Base-by-base conservation (phyloP, 192 early-diverging fungal species). In the Entomortierella parvispora region DNA sequence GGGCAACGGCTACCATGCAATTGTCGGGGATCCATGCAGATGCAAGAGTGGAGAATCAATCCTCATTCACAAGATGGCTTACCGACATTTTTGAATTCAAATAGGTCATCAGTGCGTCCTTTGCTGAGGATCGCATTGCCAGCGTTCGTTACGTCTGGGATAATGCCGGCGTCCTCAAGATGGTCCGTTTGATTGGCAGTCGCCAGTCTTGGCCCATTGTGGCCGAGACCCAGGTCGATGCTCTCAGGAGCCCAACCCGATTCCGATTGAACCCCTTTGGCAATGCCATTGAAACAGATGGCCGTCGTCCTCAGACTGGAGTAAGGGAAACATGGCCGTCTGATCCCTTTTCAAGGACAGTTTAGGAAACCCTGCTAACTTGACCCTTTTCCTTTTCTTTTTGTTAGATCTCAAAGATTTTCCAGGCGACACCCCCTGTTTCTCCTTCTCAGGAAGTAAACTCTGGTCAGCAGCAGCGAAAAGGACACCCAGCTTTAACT, bases 141-240 rank as follows among this genome's bases (percentile, higher is more conserved):
- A 77, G 74, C 23, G 66, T 77, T 32, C 74, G 74, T 9, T 68
- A 77, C 34, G 3, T 68, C 15, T 77, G 74, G 74, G 74, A 77
- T 25, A 77, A 77, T 64, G 74, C 74, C 49, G 64, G 74, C 32
- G 66, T 77, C 5, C 74, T 77, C 46, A 77, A 77, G 49, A 77
- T 77, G 74, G 74, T 77, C 55, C 67, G 61, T 29, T 43, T 77
- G 49, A 77, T 77, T 29, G 74, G 65, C 14, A 67, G 64, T 4
- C 64, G 71, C 23, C 71, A 76, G 34, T 63, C 76, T 8, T 82
- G 81, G 81, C 81, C 81, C 42, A 75, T 82, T 23, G 67, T 79
- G 7, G 53, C 62, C 8, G 81, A 80, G 56, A 53, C 71, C 31
- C 81, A 82, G 56, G n/a, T 76, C 8, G 81, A 82, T 33, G 65